phyloP scores from a whole-genome alignment of 495 filamentous ascomycete genomes.

The Podospora anserina region DNA sequence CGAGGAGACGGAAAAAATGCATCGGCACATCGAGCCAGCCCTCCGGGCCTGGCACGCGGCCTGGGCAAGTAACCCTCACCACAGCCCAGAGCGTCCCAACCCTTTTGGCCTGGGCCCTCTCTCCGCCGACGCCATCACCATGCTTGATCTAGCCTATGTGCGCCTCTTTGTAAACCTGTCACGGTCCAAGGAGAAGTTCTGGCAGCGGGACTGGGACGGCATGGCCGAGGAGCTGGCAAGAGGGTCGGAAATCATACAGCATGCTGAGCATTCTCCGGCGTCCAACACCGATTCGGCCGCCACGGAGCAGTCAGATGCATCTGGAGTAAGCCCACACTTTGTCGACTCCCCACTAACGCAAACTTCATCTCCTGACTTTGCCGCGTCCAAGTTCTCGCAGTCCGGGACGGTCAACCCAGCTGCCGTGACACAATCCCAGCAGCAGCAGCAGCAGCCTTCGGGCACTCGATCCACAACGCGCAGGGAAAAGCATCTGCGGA shows the following conservation, averaged over 20 bases:
- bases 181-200: constrained; percentile 88
- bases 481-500: constrained; percentile 84
- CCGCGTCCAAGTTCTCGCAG: constrained; percentile 34
- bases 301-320: constrained; percentile 51
- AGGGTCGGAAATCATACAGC: constrained; percentile 68
- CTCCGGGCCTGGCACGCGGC: constrained; percentile 92
- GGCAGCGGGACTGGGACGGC: constrained; percentile 88
- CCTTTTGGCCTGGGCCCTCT: constrained; percentile 85
- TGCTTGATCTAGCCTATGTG: constrained; percentile 93
- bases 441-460: constrained; percentile 17
- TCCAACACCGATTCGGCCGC: constrained; percentile 50
- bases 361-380: constrained; percentile 51
- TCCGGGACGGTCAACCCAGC: constrained; percentile 26
- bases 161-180: constrained; percentile 90
- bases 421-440: constrained; percentile 7
- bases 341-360: constrained; percentile 54
- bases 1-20: constrained; percentile 92
- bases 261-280: constrained; percentile 62
- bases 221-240: constrained; percentile 88
- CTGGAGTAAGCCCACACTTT: constrained; percentile 48
- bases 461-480: constrained; percentile 37
- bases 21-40: constrained; percentile 92
- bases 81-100: constrained; percentile 85
- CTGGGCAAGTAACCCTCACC: constrained; percentile 82
- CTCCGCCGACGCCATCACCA: constrained; percentile 88